Conservation (phyloP, 2,329 filamentous ascomycete genomes). For the Phialophora expanda region DNA sequence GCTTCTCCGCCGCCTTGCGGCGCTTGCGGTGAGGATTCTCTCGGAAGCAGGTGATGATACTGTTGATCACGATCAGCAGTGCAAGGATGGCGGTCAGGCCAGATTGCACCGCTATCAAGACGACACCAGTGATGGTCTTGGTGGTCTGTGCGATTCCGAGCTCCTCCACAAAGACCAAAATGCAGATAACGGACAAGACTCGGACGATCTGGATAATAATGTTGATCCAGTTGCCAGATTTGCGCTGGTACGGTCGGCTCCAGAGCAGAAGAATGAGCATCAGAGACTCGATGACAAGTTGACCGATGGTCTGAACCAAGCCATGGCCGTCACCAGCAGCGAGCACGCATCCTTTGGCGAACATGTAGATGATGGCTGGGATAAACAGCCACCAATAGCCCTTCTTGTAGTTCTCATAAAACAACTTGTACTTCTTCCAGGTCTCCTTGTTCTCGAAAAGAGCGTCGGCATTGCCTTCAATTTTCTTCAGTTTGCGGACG, state of each 20-base stretch:
- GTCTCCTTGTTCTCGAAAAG: conserved; percentile 88
- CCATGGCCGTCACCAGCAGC: conserved; percentile 86
- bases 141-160: conserved; percentile 88
- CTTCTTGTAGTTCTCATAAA: conserved; percentile 95
- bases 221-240: conserved; percentile 90
- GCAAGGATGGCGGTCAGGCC: conserved; percentile 80
- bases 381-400: conserved; percentile 98
- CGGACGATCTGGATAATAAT: conserved; percentile 88
- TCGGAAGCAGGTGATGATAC: conserved; percentile 78
- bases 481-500: conserved; percentile 73
- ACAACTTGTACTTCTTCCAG: conserved; percentile 95
- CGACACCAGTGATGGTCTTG: conserved; percentile 91
- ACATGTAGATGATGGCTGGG: conserved; percentile 85
- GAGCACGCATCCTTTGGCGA: conserved; percentile 84
- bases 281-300: conserved; percentile 78
- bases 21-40: conserved; percentile 89
- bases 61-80: conserved; percentile 87
- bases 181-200: conserved; percentile 84
- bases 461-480: conserved; percentile 72
- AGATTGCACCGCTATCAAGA: conserved; percentile 88
- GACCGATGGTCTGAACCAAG: conserved; percentile 76
- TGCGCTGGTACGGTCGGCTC: conserved; percentile 83
- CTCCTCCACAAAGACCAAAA: conserved; percentile 92
- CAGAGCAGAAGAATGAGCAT: conserved; percentile 82
- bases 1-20: conserved; percentile 88